Percentiles rank a stretch among this genome's conserved stretches.
Conservation (phyloP, 2,329 filamentous ascomycete species). For the Sclerotinia minor region DNA sequence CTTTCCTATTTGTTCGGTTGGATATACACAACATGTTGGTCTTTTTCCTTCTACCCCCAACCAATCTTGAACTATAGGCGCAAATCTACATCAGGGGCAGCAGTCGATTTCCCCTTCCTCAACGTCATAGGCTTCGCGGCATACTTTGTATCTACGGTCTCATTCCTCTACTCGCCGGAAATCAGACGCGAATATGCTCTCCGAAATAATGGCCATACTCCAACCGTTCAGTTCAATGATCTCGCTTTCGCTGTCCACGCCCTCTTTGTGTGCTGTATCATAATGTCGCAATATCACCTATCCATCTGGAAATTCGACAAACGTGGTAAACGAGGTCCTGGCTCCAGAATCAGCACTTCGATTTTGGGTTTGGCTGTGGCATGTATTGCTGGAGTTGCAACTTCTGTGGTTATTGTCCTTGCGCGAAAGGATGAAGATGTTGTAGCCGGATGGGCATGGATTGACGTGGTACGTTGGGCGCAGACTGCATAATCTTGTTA, state of each 20-base stretch:
- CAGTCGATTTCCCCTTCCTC: constrained; percentile 81
- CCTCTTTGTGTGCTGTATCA: constrained; percentile 67
- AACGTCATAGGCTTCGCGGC: constrained; percentile 70
- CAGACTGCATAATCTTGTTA: not conserved
- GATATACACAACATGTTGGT: constrained; percentile 78
- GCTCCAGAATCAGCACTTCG: constrained; percentile 57
- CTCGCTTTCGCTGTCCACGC: constrained; percentile 85
- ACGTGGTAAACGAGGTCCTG: constrained; percentile 49
- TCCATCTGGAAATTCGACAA: constrained; percentile 73
- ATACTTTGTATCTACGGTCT: constrained; percentile 72
- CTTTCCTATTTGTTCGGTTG: constrained; percentile 67
- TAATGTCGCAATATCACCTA: constrained; percentile 75
- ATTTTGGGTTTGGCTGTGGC: constrained; percentile 71
- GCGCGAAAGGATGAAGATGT: constrained; percentile 45
- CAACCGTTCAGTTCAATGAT: constrained; percentile 88
- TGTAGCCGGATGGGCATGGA: constrained; percentile 56
- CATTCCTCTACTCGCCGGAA: constrained; percentile 75
- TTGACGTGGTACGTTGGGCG: constrained; percentile 52
- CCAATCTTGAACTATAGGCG: constrained; percentile 76
- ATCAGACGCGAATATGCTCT: constrained; percentile 82
- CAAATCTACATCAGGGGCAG: constrained; percentile 76
- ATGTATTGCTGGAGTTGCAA: constrained; percentile 57
- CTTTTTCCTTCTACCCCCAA: constrained; percentile 90
- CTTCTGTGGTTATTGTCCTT: constrained; percentile 50
- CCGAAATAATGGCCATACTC: constrained; percentile 71